Percentiles rank a stretch among this genome's conserved stretches.
Conservation (phyloP, 306 rosid genomes). For the Acacia confusa region DNA sequence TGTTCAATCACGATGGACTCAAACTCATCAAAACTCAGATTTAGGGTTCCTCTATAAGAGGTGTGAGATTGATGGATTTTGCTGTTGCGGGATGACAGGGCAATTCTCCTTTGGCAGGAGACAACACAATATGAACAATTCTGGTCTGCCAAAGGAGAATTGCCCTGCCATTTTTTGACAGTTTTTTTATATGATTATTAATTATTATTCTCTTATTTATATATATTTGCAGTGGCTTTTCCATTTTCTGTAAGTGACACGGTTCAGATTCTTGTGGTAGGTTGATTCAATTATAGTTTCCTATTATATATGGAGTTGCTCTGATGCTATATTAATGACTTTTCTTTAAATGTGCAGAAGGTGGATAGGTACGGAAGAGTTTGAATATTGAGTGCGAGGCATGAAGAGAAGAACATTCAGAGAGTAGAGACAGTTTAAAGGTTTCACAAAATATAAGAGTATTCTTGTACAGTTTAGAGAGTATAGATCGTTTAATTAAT, state of each 20-base stretch:
- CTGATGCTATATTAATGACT: not conserved
- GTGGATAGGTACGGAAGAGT: conserved; percentile 7
- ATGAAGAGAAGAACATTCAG: conserved; percentile 10
- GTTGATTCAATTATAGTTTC: not conserved
- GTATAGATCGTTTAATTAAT: too few relatives aligned
- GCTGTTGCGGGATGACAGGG: conserved; percentile 72
- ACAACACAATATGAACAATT: not conserved
- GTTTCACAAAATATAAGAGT: not conserved
- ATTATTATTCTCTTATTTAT: not conserved
- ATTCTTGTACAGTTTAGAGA: not conserved
- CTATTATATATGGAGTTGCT: not conserved
- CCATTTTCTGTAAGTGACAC: conserved; percentile 5
- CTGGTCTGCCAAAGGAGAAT: conserved; percentile 88
- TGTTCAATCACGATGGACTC: conserved; percentile 20
- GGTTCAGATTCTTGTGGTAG: not conserved
- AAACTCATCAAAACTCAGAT: conserved; percentile 17
- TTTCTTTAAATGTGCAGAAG: conserved; percentile 11
- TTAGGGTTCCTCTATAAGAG: not conserved
- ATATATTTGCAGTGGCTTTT: not conserved
- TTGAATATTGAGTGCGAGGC: not conserved
- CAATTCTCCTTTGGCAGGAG: conserved; percentile 67
- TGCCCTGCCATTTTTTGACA: conserved; percentile 74
- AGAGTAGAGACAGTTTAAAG: not conserved
- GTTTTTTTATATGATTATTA: not conserved
- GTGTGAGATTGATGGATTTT: not conserved